Conservation (phyloP, 2,329 filamentous ascomycete genomes). For the Dothistroma septosporum region DNA sequence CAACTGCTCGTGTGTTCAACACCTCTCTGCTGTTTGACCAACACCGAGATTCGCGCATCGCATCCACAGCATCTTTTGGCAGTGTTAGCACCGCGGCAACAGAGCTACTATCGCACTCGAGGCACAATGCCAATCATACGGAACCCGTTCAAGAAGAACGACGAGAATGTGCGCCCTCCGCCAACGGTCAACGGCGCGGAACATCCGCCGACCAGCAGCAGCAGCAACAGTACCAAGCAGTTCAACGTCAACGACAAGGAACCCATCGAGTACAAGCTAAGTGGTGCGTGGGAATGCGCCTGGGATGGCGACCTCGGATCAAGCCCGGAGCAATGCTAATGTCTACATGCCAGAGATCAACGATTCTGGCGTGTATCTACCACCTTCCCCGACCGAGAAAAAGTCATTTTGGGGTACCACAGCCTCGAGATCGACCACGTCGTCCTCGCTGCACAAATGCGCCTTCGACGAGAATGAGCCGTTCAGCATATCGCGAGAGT, state of each 20-base stretch:
- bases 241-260: slow-evolving; percentile 41
- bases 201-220: slow-evolving; percentile 13
- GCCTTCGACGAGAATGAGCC: slow-evolving; percentile 80
- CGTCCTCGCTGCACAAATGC: slow-evolving; percentile 55
- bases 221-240: slow-evolving; percentile 34
- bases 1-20: neutral
- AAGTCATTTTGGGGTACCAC: slow-evolving; percentile 67
- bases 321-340: slow-evolving; percentile 5
- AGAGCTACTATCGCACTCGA: neutral
- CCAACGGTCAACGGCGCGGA: slow-evolving; percentile 13
- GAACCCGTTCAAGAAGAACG: slow-evolving; percentile 38
- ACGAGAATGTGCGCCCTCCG: slow-evolving; percentile 33
- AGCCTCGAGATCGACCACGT: slow-evolving; percentile 48
- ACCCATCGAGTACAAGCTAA: slow-evolving; percentile 50
- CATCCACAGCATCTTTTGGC: neutral
- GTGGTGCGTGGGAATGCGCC: slow-evolving; percentile 39
- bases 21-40: neutral
- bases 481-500: slow-evolving; percentile 93
- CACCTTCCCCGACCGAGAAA: slow-evolving; percentile 87
- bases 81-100: slow-evolving; percentile 1
- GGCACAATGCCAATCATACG: slow-evolving; percentile 37
- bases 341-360: slow-evolving; percentile 70
- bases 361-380: slow-evolving; percentile 90
- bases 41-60: neutral
- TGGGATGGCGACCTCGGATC: neutral